Base-by-base conservation (phyloP, 208 protist species). In the Leptomonas pyrrhocoris region DNA sequence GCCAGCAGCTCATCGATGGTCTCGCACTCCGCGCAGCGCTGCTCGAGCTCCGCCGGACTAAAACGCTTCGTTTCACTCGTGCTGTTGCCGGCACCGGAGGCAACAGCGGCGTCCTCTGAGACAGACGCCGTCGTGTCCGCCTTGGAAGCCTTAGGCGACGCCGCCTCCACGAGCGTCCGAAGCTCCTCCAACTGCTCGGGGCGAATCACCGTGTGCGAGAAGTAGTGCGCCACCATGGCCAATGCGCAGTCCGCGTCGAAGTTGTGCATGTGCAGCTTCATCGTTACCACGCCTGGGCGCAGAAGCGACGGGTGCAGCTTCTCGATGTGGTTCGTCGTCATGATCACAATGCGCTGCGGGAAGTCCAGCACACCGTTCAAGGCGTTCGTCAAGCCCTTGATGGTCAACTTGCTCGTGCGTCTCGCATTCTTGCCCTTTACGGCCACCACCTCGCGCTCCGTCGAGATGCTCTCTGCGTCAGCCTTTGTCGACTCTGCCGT, bases 311-410 rank as follows among this genome's bases (percentile, higher is more conserved):
- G 80, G 63, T 96, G 80, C 9, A 98, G 81, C 53, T 87, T 78
- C 34, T 98, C 94, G 30, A 95, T 79, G 75, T 97, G 93, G 75
- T 98, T 98, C n/a, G 94, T 98, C 6, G 96, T 98, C 89, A 98
- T 95, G 27, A 98, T 79, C 30, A 98, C 74, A 25, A 98, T 91
- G 23, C 93, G 84, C 45, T 90, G 88, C 7, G 98, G 96, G 16
- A 84, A 67, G 59, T 94, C 84, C 3, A 94, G 80, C 28, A 99
- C 82, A 34, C 98, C 97, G 43, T 95, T 95, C 34, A 99, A 84
- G 5, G 94, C 90, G 60, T 98, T 97, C 4, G 98, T 81, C 5
- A 99, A 56, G 0, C 96, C 97, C 23, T 88, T 86, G 46, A 98
- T 88, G 21, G 70, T 76, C 45, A 76, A 34, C 21, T 50, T 21